Base-by-base conservation (phyloP, 1,284 basidiomycete species). In the Xerocomus nothofagi region DNA sequence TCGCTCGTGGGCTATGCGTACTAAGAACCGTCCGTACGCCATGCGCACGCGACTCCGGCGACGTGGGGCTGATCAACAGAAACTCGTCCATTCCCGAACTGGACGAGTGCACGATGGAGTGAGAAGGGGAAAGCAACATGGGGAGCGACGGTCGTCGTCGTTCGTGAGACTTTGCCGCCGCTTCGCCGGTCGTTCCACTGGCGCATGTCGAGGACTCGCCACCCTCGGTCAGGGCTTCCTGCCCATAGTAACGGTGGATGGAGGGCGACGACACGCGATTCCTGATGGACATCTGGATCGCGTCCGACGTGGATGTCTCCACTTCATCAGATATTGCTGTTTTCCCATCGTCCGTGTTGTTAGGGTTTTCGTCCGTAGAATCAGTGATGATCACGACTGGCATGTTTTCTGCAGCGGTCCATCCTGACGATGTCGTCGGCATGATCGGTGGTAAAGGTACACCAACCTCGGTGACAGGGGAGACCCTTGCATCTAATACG, bases 11-110 rank as follows among this genome's bases (percentile, higher is more conserved):
- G 18, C 44, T 51, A 4, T 38, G 52, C 9, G 30, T 17, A 12
- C 40, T 23, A 8, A 56, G 21, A 5, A 24, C 50, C 1, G 44
- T 44, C 27, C 56, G 47, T 40, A 53, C 41, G 29, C 58, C 36
- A 9, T 42, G 56, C 14, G 58, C 38, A 20, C 41, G 48, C 8
- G 37, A 21, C 5, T 48, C 45, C 9, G 39, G 29, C 9, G 50
- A 54, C 7, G 49, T 31, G 1, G 57, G 57, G 18, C 40, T 47
- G 11, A 60, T 50, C 38, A 60, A n/a, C 15, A 60, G 29, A 34
- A 63, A 60, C 18, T 61, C 59, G 18, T 59, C 59, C 59, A 60
- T 63, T 9, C 59, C 61, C 4, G 50, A 34, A 8, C 30, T 32
- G 18, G 56, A 51, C 24, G 59, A 54, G 34, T 53, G 56, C 18